phyloP scores from a whole-genome alignment of 805 yeast species.

The Clavispora phyllophila region DNA sequence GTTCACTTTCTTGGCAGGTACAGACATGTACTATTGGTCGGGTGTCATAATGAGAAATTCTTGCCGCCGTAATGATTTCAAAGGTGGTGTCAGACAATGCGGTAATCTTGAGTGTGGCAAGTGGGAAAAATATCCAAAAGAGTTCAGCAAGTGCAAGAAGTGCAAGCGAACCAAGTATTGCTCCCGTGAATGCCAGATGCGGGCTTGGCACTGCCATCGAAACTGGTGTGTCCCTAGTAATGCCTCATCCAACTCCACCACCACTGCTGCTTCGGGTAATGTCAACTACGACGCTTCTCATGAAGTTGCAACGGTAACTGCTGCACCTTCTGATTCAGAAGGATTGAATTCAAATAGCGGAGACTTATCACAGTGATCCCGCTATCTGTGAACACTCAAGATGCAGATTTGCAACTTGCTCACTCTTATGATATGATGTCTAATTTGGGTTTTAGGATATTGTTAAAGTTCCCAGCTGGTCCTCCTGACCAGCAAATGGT shows the following conservation, averaged over 20 bases:
- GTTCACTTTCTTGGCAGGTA: conserved; percentile 67
- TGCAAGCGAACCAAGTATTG: conserved; percentile 95
- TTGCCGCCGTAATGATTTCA: conserved; percentile 80
- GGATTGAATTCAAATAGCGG: conserved; percentile 7
- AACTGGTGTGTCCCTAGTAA: conserved; percentile 78
- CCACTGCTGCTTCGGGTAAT: conserved; percentile 5
- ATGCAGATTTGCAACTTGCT: not conserved
- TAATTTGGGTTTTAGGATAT: not conserved
- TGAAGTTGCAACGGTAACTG: conserved; percentile 7
- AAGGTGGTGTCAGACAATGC: conserved; percentile 91
- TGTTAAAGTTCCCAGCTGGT: not conserved
- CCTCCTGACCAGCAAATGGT: not conserved
- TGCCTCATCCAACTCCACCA: conserved; percentile 21
- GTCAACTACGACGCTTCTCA: conserved; percentile 7
- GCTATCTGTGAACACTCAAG: not conserved
- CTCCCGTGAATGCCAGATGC: conserved; percentile 83
- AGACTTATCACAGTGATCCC: conserved; percentile 7
- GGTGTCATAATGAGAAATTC: conserved; percentile 97
- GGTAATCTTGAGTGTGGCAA: conserved; percentile 89
- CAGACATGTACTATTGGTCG: conserved; percentile 92
- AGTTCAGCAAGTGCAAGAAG: conserved; percentile 90
- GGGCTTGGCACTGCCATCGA: conserved; percentile 89
- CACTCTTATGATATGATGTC: not conserved
- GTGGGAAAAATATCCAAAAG: conserved; percentile 89
- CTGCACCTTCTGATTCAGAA: conserved; percentile 13